These are phyloP conservation scores for Epichloe uncinata DNA, from an alignment of 2,329 filamentous ascomycete genomes.

Conservation along the genomic window DNA sequence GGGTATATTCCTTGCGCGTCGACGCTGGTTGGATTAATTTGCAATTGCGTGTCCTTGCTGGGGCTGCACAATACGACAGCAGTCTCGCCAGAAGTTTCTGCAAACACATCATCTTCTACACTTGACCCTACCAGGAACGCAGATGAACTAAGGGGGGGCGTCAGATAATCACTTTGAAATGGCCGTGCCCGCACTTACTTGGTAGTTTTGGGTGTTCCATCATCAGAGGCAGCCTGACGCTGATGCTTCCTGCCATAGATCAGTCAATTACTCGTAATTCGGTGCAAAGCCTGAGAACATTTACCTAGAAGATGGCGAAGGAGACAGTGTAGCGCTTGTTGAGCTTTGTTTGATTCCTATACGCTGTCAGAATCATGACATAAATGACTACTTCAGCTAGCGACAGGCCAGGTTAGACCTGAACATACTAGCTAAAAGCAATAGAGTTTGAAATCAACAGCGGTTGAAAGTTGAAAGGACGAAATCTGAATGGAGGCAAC, in stretches of 20 bases:
- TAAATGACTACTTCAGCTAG: neutral
- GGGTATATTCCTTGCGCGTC: conserved; percentile 39
- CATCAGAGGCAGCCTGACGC: conserved; percentile 5
- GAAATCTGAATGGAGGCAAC: neutral
- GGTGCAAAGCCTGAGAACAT: neutral
- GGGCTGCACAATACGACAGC: neutral
- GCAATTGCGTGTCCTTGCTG: neutral
- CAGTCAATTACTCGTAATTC: neutral
- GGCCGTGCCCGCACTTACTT: conserved; percentile 2
- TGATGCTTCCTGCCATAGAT: conserved; percentile 1
- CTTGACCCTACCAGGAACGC: conserved; percentile 9
- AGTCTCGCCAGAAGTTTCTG: conserved; percentile 1
- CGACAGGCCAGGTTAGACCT: neutral
- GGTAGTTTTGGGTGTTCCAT: conserved; percentile 3
- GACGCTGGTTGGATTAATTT: conserved; percentile 11
- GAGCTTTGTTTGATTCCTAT: conserved; percentile 2
- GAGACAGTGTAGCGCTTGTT: conserved; percentile 1
- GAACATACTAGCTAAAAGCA: neutral
- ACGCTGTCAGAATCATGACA: neutral
- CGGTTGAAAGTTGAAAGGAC: neutral
- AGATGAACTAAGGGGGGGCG: neutral
- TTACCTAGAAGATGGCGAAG: conserved; percentile 1
- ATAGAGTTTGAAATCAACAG: neutral
- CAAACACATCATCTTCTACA: conserved; percentile 11
- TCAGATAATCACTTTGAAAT: neutral